Base-by-base conservation (phyloP, 78 protist genomes). In the Dictyostelium purpureum region DNA sequence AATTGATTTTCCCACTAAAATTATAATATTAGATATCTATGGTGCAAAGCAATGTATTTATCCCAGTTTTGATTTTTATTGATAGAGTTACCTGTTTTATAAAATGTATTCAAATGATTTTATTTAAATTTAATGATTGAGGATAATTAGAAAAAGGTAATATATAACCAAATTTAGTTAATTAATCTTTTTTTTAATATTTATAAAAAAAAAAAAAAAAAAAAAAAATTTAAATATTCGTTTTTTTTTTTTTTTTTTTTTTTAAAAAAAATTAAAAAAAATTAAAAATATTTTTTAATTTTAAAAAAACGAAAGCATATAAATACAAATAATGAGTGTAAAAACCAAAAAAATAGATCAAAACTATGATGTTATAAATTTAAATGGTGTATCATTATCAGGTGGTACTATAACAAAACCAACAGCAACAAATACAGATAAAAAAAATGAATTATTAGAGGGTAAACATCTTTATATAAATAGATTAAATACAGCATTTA, bases 361-460 rank as follows among this genome's bases (percentile, higher is more conserved):
- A 67, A 11, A 67, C 14, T 37, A 67, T 37, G 75, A 67, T 67
- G 52, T 67, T 33, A 37, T 67, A 40, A 67, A 67, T 67, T 67
- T 67, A 38, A 67, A 67, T 67, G 38, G 38, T 67, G 75, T 67
- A 21, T 67, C 75, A 67, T 67, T 67, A n/a, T 21, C 54, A 67
- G 38, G 21, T 67, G 38, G 38, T 24, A 24, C 7, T 37, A 67
- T 40, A 38, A 67, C 7, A 63, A 38, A 63, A 33, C 7, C 1
- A 24, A 33, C 11, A 12, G 31, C 35, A 1, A 63, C 71, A 18
- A n/a, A 26, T 59, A 40, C 21, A 38, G 38, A n/a, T 10, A 19
- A 7, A 9, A 26, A n/a, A 67, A 21, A 38, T 21, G n/a, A n/a
- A 19, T 19, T 33, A 38, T 38, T 67, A 67, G 49, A 67, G 4